phyloP scores from a whole-genome alignment of 441 rosid species.

The Populus trichocarpa region DNA sequence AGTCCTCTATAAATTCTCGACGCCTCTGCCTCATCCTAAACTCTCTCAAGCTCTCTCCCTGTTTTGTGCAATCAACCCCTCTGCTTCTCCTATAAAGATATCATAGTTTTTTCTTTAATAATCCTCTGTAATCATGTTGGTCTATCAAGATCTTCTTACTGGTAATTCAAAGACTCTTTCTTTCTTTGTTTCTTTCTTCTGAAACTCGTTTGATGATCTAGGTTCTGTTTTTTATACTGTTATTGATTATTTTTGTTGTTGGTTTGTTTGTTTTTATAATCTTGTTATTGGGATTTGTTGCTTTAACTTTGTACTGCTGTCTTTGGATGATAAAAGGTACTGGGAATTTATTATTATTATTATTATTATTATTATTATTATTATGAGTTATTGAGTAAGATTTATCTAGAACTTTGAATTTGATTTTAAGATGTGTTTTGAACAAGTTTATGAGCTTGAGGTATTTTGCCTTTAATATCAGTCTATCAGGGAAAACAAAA shows the following conservation, averaged over 20 bases:
- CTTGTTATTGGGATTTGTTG: neutral
- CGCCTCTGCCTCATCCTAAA: neutral
- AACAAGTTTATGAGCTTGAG: neutral
- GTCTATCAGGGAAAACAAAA: neutral
- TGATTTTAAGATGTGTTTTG: neutral
- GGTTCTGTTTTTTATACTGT: neutral
- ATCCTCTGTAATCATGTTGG: conserved; percentile 42
- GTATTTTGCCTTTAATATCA: neutral
- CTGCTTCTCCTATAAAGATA: neutral
- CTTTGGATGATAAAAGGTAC: neutral
- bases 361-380: no score
- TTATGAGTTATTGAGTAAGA: neutral
- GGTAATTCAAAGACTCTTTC: conserved; percentile 25
- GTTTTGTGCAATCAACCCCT: neutral
- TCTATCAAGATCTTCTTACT: conserved; percentile 65
- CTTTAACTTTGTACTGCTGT: neutral
- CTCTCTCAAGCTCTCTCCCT: conserved; percentile 3
- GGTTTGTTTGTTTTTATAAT: neutral
- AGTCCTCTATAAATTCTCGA: conserved; percentile 26
- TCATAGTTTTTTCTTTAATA: neutral
- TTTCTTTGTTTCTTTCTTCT: neutral
- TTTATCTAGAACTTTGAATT: neutral
- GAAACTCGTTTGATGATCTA: neutral
- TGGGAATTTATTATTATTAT: neutral
- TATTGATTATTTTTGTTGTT: neutral